A percentile compares a stretch with the other conserved stretches of the same genome.
phyloP scores from a whole-genome alignment of 257 asterid species.

The Solanum commersonii region DNA sequence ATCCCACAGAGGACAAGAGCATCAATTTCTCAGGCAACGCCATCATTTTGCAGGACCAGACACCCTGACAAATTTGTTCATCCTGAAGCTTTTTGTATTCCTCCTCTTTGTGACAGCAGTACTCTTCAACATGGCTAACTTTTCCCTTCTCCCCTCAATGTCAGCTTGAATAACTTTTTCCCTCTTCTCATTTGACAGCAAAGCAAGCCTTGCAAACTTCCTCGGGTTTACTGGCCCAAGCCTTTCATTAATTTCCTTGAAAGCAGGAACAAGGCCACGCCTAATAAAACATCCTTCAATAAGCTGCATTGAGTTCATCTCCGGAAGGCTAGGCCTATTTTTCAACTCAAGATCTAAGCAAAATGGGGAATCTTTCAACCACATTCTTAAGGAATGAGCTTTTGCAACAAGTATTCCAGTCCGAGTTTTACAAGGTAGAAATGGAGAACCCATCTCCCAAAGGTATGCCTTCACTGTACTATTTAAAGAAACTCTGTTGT shows the following conservation, averaged over 20 bases:
- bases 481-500: slow-evolving; percentile 69
- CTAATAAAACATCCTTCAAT: slow-evolving; percentile 81
- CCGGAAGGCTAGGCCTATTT: slow-evolving; percentile 50
- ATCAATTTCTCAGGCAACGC: not conserved
- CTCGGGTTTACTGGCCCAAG: slow-evolving; percentile 74
- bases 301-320: slow-evolving; percentile 76
- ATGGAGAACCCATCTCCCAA: slow-evolving; percentile 99
- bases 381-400: slow-evolving; percentile 77
- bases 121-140: slow-evolving; percentile 38
- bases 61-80: slow-evolving; percentile 25
- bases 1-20: not conserved
- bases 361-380: slow-evolving; percentile 93
- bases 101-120: slow-evolving; percentile 22
- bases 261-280: slow-evolving; percentile 89
- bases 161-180: slow-evolving; percentile 51
- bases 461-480: slow-evolving; percentile 77
- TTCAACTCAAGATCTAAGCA: slow-evolving; percentile 88
- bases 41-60: slow-evolving; percentile 12
- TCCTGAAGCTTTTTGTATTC: slow-evolving; percentile 14
- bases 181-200: slow-evolving; percentile 71
- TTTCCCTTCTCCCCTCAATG: slow-evolving; percentile 53
- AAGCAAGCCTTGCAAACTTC: slow-evolving; percentile 82
- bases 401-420: slow-evolving; percentile 70
- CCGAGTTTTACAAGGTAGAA: slow-evolving; percentile 76
- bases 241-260: slow-evolving; percentile 64